phyloP scores from a whole-genome alignment of 2,329 filamentous ascomycete genomes.

The Graphium sp. region DNA sequence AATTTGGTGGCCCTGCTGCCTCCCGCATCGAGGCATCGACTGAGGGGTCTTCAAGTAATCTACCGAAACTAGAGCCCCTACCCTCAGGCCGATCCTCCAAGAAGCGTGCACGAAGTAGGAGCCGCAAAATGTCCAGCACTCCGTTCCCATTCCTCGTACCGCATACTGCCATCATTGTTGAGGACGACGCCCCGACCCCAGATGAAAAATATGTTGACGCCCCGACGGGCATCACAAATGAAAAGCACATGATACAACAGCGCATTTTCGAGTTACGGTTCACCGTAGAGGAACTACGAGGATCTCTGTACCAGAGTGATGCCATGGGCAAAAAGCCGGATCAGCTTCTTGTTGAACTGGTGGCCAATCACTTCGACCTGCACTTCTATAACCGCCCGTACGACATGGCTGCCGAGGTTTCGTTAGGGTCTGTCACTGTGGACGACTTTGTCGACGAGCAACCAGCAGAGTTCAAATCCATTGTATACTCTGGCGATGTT shows the following conservation, averaged over 20 bases:
- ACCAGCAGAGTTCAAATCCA: constrained; percentile 83
- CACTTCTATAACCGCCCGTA: constrained; percentile 78
- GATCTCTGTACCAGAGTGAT: constrained; percentile 79
- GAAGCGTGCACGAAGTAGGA: not conserved
- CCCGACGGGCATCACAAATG: constrained; percentile 33
- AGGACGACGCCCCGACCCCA: constrained; percentile 54
- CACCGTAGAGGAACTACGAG: constrained; percentile 83
- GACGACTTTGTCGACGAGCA: constrained; percentile 92
- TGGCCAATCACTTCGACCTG: constrained; percentile 77
- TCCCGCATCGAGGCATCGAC: no score
- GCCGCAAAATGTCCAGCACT: constrained; percentile 37
- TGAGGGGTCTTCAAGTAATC: no score
- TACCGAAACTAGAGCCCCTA: not conserved
- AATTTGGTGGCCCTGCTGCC: constrained; percentile 35
- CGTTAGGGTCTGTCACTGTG: constrained; percentile 70
- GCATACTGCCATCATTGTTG: constrained; percentile 62
- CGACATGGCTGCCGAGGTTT: constrained; percentile 86
- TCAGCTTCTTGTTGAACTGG: constrained; percentile 70
- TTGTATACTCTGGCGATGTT: constrained; percentile 68
- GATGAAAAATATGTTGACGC: constrained; percentile 53
- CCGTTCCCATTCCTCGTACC: constrained; percentile 59
- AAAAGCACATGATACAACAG: constrained; percentile 58
- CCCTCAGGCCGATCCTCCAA: constrained; percentile 18
- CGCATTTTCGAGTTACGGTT: constrained; percentile 95
- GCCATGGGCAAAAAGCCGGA: constrained; percentile 61